These are phyloP conservation scores for Sarocladium brachiariae DNA, from an alignment of 2,329 filamentous ascomycete species.

Conservation along the genomic window DNA sequence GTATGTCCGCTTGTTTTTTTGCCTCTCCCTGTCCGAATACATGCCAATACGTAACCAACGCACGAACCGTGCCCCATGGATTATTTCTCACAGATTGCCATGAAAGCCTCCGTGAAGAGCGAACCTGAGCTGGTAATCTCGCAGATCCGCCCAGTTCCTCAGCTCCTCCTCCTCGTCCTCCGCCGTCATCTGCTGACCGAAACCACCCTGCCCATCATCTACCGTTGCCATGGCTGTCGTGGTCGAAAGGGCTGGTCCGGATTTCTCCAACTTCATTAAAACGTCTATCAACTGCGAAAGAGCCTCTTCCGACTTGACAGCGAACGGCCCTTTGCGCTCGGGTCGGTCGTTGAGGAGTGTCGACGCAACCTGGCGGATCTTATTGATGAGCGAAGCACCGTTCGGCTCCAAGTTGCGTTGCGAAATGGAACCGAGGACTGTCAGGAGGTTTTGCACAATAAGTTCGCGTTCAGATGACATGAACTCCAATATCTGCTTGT, in stretches of 20 bases:
- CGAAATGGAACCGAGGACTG: slow-evolving; percentile 68
- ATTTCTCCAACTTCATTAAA: slow-evolving; percentile 65
- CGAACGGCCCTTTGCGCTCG: slow-evolving; percentile 43
- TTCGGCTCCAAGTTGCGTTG: slow-evolving; percentile 80
- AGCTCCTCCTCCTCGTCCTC: slow-evolving; percentile 72
- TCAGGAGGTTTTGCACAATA: slow-evolving; percentile 74
- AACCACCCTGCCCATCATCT: slow-evolving; percentile 18
- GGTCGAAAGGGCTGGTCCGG: slow-evolving; percentile 29
- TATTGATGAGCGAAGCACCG: slow-evolving; percentile 61
- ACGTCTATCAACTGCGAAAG: slow-evolving; percentile 68
- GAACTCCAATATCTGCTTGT: slow-evolving; percentile 47
- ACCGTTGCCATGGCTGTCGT: slow-evolving; percentile 20
- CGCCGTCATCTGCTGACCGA: slow-evolving; percentile 33
- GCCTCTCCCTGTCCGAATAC: no score
- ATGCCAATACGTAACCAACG: no score
- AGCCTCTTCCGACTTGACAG: slow-evolving; percentile 59
- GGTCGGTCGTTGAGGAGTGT: slow-evolving; percentile 61
- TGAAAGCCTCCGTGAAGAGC: slow-evolving; percentile 22
- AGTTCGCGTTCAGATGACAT: slow-evolving; percentile 72
- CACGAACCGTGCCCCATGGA: no score
- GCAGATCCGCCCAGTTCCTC: slow-evolving; percentile 68
- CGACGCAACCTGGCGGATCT: slow-evolving; percentile 77
- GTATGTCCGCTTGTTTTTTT: no score
- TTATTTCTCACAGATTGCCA: slow-evolving; percentile 1
- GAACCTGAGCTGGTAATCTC: slow-evolving; percentile 71